These are phyloP conservation scores for Groenewaldozyma salmanticensis DNA, from an alignment of 805 yeast genomes.

Conservation along the genomic window DNA sequence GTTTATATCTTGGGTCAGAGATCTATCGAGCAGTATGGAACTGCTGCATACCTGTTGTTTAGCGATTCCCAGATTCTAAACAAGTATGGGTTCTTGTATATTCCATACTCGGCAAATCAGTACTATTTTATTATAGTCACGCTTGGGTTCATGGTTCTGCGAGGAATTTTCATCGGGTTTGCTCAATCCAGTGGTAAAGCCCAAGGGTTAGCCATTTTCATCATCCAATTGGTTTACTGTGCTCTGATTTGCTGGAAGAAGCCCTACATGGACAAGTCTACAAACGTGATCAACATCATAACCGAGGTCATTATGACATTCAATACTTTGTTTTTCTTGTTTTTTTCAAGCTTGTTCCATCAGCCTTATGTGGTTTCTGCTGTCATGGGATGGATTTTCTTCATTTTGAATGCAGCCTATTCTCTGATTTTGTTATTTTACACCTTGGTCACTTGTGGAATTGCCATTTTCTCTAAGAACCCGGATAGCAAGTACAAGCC, in stretches of 20 bases:
- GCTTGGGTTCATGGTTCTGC: slow-evolving; percentile 50
- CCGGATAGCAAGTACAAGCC: slow-evolving; percentile 86
- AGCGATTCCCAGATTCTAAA: slow-evolving; percentile 65
- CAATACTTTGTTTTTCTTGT: slow-evolving; percentile 76
- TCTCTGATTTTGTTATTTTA: slow-evolving; percentile 62
- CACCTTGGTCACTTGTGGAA: slow-evolving; percentile 55
- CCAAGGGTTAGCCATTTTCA: slow-evolving; percentile 67
- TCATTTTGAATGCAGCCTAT: slow-evolving; percentile 81
- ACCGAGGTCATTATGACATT: slow-evolving; percentile 63
- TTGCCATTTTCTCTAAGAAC: slow-evolving; percentile 63
- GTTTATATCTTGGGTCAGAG: slow-evolving; percentile 51
- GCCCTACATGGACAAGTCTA: slow-evolving; percentile 77
- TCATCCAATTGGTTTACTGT: slow-evolving; percentile 65
- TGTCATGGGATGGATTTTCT: slow-evolving; percentile 87
- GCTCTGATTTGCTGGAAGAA: slow-evolving; percentile 48
- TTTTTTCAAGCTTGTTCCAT: slow-evolving; percentile 75
- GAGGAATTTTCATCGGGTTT: slow-evolving; percentile 64
- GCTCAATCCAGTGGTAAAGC: slow-evolving; percentile 76
- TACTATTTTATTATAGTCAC: slow-evolving; percentile 77
- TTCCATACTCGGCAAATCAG: slow-evolving; percentile 72
- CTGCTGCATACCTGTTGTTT: slow-evolving; percentile 81
- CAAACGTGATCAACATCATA: slow-evolving; percentile 65
- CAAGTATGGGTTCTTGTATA: slow-evolving; percentile 81
- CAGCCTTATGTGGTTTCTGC: slow-evolving; percentile 73
- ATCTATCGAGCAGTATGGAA: slow-evolving; percentile 52